Conservation (phyloP, 208 protist species). For the Strigomonas galati region DNA sequence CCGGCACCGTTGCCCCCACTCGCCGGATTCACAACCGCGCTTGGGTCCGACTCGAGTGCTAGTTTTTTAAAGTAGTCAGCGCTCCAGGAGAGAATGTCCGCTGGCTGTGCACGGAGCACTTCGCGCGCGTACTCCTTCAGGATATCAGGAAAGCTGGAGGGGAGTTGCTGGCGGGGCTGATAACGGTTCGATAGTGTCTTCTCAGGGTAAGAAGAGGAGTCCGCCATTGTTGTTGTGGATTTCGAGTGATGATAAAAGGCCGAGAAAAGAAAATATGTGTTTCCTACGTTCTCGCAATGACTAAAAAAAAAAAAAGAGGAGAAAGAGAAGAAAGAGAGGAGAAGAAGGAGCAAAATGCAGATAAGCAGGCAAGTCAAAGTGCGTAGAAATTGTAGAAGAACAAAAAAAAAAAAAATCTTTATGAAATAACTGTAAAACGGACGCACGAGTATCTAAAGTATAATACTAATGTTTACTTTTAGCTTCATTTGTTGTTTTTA, state of each 20-base stretch:
- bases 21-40: constrained; percentile 23
- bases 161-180: constrained; percentile 83
- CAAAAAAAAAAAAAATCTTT: constrained; percentile 10
- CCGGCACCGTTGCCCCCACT: constrained; percentile 15
- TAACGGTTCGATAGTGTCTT: constrained; percentile 85
- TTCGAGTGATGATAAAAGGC: not conserved
- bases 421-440: too few relatives aligned
- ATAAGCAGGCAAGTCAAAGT: not conserved
- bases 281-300: constrained; percentile 7
- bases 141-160: constrained; percentile 79
- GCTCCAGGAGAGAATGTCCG: constrained; percentile 89
- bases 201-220: constrained; percentile 79
- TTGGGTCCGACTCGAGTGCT: constrained; percentile 67
- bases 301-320: constrained; percentile 7
- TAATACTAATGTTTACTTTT: too few relatives aligned
- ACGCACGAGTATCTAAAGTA: too few relatives aligned
- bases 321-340: not conserved
- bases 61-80: constrained; percentile 90
- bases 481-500: too few relatives aligned
- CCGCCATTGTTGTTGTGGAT: constrained; percentile 7
- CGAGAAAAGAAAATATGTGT: not conserved
- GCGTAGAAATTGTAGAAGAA: not conserved
- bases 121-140: constrained; percentile 93
- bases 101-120: constrained; percentile 88
- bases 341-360: not conserved